Evolutionary conservation across 306 rosid genomes (phyloP).

Genomic region (Mimosa bimucronata): DNA sequence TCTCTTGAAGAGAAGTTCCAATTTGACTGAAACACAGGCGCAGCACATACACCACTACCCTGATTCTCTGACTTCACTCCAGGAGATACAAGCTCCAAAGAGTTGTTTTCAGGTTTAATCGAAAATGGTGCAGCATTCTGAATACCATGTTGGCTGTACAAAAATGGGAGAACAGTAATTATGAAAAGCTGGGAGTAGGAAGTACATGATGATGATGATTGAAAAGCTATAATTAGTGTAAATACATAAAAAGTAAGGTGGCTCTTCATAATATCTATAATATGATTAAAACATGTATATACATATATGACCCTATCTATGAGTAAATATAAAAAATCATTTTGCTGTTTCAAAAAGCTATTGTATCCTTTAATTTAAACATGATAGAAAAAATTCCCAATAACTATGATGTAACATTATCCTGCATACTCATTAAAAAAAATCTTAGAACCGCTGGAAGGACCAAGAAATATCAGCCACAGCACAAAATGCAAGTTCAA

Average conservation of each 20-base stretch:
- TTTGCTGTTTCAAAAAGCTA: neutral
- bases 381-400: neutral
- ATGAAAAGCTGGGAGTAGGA: slow-evolving; percentile 9
- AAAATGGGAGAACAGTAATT: slow-evolving; percentile 29
- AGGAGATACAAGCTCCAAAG: slow-evolving; percentile 83
- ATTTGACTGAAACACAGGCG: slow-evolving; percentile 67
- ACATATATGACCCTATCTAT: neutral
- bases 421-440: neutral
- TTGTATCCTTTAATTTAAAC: neutral
- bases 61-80: slow-evolving; percentile 65
- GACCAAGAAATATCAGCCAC: slow-evolving; percentile 28
- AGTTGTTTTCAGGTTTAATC: slow-evolving; percentile 56
- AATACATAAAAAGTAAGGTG: neutral
- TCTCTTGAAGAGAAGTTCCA: slow-evolving; percentile 70
- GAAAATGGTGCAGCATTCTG: slow-evolving; percentile 55
- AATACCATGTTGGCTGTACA: slow-evolving; percentile 62
- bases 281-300: neutral
- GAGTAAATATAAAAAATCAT: slow-evolving; percentile 1
- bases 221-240: neutral
- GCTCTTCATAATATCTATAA: neutral
- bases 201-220: neutral
- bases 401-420: slow-evolving; percentile 21
- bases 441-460: slow-evolving; percentile 24
- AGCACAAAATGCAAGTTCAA: slow-evolving; percentile 26
- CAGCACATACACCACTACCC: slow-evolving; percentile 50